Evolutionary conservation across 106 monocot species (phyloP).

Genomic region (Dioscorea alata): DNA sequence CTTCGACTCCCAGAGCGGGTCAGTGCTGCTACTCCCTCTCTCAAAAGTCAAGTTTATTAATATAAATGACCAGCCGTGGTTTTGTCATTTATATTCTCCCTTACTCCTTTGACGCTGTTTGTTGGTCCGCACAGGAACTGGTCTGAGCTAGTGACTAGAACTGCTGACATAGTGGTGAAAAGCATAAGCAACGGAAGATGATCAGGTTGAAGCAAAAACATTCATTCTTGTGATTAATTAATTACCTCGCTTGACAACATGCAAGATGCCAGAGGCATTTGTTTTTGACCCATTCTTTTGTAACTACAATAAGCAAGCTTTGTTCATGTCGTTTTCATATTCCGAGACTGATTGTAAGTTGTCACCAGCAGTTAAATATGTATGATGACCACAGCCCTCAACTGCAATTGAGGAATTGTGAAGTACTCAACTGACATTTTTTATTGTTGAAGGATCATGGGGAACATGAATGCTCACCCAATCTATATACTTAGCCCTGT

Average conservation of each 20-base stretch:
- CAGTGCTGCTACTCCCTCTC: not conserved
- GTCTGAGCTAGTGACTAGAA: constrained; percentile 10
- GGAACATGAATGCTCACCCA: no score
- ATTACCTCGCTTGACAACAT: not conserved
- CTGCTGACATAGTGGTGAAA: constrained; percentile 9
- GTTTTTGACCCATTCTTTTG: constrained; percentile 2
- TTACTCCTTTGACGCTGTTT: not conserved
- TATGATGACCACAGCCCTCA: no score
- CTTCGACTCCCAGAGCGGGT: constrained; percentile 42
- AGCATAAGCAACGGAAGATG: not conserved
- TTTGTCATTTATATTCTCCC: no score
- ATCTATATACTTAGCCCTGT: no score
- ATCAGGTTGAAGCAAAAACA: not conserved
- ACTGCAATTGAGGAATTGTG: no score
- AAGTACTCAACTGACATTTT: no score
- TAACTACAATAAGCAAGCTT: not conserved
- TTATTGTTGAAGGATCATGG: no score
- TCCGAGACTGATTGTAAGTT: no score
- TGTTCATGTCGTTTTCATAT: no score
- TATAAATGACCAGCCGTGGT: no score
- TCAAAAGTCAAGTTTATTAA: no score
- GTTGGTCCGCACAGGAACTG: constrained; percentile 2
- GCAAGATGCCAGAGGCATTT: not conserved
- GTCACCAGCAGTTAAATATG: no score
- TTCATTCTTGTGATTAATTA: constrained; percentile 2